These are phyloP conservation scores for Bolboschoenoplectus hybrid DNA, from an alignment of 202 grass and related monocot species.

Conservation along the genomic window DNA sequence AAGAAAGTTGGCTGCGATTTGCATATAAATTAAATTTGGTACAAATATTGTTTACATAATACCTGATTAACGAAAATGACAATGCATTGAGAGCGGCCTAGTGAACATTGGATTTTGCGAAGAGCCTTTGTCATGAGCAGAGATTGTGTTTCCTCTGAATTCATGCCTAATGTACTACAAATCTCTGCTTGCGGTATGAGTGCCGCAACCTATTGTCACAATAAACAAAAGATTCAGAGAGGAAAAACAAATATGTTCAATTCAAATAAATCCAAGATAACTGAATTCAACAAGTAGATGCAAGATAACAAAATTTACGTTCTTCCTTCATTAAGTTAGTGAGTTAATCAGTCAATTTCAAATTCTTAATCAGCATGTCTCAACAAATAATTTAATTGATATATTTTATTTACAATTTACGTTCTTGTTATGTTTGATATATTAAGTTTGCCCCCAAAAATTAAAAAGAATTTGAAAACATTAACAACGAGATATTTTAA, in stretches of 20 bases:
- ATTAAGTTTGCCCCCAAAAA: slow-evolving; percentile 3
- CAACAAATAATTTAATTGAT: slow-evolving; percentile 6
- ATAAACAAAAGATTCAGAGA: slow-evolving; percentile 42
- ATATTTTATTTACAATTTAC: not conserved
- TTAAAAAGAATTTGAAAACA: not conserved
- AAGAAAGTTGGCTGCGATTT: not conserved
- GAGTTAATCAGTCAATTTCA: slow-evolving; percentile 7
- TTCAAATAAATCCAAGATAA: slow-evolving; percentile 5
- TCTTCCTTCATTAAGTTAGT: not conserved
- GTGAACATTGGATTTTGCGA: slow-evolving; percentile 83
- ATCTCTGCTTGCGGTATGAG: slow-evolving; percentile 79
- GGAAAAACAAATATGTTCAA: not conserved
- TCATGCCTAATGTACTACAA: slow-evolving; percentile 55
- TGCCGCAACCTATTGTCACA: slow-evolving; percentile 74
- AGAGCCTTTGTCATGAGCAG: slow-evolving; percentile 84
- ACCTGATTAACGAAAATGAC: slow-evolving; percentile 98
- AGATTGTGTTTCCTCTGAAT: slow-evolving; percentile 68
- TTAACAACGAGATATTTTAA: not conserved
- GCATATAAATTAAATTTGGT: not conserved
- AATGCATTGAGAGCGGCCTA: slow-evolving; percentile 71
- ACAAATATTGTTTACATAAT: slow-evolving; percentile 21
- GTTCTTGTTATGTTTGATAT: slow-evolving; percentile 2
- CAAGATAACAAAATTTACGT: not conserved
- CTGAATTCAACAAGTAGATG: not conserved
- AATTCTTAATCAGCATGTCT: slow-evolving; percentile 9